A percentile compares a stretch with the other conserved stretches of the same genome.
These are phyloP conservation scores for Trametes gibbosa DNA, from an alignment of 768 basidiomycete species.

Conservation along the genomic window DNA sequence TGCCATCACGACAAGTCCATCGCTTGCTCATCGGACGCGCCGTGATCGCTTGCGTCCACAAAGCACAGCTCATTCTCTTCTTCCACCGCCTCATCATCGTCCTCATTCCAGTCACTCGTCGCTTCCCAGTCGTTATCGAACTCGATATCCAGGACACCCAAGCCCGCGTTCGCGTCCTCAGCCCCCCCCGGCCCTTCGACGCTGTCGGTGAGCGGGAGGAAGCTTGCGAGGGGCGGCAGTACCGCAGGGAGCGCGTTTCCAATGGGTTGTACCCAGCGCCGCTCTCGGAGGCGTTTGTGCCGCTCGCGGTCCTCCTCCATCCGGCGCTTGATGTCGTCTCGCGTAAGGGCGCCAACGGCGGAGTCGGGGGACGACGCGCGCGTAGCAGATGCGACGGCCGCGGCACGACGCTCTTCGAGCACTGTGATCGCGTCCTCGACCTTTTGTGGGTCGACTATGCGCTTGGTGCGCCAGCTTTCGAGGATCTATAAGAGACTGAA, in stretches of 20 bases:
- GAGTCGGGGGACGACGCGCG: slow-evolving; percentile 26
- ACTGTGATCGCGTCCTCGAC: slow-evolving; percentile 66
- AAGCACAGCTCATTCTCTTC: slow-evolving; percentile 76
- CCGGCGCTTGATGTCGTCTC: slow-evolving; percentile 69
- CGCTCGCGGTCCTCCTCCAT: slow-evolving; percentile 93
- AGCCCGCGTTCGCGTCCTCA: slow-evolving; percentile 29
- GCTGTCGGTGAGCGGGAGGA: slow-evolving; percentile 54
- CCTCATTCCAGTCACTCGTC: slow-evolving; percentile 89
- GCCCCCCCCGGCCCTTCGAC: slow-evolving; percentile 57
- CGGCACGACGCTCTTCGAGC: slow-evolving; percentile 46
- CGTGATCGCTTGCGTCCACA: slow-evolving; percentile 42
- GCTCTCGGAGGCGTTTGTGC: slow-evolving; percentile 87
- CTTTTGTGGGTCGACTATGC: slow-evolving; percentile 75
- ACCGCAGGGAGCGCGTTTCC: slow-evolving; percentile 48
- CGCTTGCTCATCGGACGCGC: slow-evolving; percentile 33
- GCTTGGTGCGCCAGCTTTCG: slow-evolving; percentile 87
- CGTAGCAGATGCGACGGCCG: slow-evolving; percentile 20
- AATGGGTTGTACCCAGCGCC: slow-evolving; percentile 86
- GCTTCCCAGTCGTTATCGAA: slow-evolving; percentile 91
- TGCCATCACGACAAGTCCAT: slow-evolving; percentile 35
- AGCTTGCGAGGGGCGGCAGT: slow-evolving; percentile 48
- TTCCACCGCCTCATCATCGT: slow-evolving; percentile 71
- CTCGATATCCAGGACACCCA: slow-evolving; percentile 59
- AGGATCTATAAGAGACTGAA: slow-evolving; percentile 57
- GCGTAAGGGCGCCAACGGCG: slow-evolving; percentile 31